Evolutionary conservation across 176 grass and related monocot species (phyloP), one percentile per base, ranked within the genome.

Genomic region (Poa pratensis): DNA sequence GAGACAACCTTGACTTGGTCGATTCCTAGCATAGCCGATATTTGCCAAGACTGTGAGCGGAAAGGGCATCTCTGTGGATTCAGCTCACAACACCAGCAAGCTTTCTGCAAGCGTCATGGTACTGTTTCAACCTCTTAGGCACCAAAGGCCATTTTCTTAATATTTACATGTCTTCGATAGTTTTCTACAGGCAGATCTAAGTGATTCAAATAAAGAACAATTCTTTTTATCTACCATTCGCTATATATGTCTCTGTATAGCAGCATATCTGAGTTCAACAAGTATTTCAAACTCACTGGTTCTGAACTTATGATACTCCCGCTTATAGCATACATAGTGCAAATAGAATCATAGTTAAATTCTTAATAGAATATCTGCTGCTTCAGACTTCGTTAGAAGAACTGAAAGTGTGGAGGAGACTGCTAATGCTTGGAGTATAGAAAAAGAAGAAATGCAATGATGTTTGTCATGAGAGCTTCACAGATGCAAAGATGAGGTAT

Each of bases 71-170:
- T 0, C 7, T 91, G 92, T 48, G 77, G 77, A 71, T 92, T 85
- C 45, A 62, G 71, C 61, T 50, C 30, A 14, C 24, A 53, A 76
- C 27, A 2, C 32, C 34, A 74, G 54, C 22, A 81, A 83, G 20
- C 81, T 22, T 82, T 85, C 78, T 94, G 92, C 54, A 52, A 69
- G 5, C 73, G 2, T 4, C 83, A 72, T n/a, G 78, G 87, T 91
- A 65, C 77, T 8, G 35, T 80, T 73, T 81, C 45, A 66, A 80
- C 10, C 53, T 27, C 45, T 30, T 19, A 73, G 9, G 75, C 19
- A 72, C n/a, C 13, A 27, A 43, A 30, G 12, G 63, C 75, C 7
- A 26, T 39, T 11, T 20, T 54, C 17, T 2, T 0, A 65, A 7
- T 7, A 76, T 5, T 26, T 72, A 26, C 20, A 73, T 73, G 12